Base-by-base conservation (phyloP, 257 asterid species). In the Linaria vulgaris region DNA sequence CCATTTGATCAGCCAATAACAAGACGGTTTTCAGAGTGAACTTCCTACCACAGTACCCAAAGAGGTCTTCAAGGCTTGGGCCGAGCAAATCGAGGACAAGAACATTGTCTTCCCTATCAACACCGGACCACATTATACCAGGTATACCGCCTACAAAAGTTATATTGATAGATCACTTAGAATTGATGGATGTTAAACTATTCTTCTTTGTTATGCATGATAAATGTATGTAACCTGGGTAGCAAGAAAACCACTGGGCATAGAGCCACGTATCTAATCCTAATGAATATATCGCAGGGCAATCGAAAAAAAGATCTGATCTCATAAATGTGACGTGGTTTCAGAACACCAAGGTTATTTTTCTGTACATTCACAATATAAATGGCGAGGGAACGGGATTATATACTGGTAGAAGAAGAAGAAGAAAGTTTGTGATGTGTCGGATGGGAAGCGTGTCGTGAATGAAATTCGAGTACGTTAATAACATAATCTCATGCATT, bases 1-100 rank as follows among this genome's bases (percentile, higher is more conserved):
- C 98, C 98, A 91, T 88, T 79, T 91, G 98, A 80, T 88, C 96
- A 6, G 98, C 98, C 81, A 88, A 70, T 96, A 86, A 86, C 60
- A 91, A 72, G 57, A 86, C 98, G 20, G 95, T 88, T 82, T 91
- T 88, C 85, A 88, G 73, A 4, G 96, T 81, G 68, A 91, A 85
- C 80, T 88, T 91, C 78, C 98, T 77, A 67, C 94, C 91, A 78
- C 95, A 86, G 65, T 91, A 91, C 76, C 86, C 96, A 66, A 88
- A 91, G 57, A 91, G 95, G 72, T 91, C 98, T 78, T 91, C 98
- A 45, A 91, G 95, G 75, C 96, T 88, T 5, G 98, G 98, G 50
- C 96, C 96, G 51, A 91, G 77, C 66, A 91, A 84, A 78, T 91
- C 96, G 30, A 91, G 80, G 78, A 88, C 95, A 49, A 91, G 88